Evolutionary conservation across 208 protist genomes (phyloP), one percentile per base, ranked within the genome.

Genomic region (Naegleria lovaniensis): DNA sequence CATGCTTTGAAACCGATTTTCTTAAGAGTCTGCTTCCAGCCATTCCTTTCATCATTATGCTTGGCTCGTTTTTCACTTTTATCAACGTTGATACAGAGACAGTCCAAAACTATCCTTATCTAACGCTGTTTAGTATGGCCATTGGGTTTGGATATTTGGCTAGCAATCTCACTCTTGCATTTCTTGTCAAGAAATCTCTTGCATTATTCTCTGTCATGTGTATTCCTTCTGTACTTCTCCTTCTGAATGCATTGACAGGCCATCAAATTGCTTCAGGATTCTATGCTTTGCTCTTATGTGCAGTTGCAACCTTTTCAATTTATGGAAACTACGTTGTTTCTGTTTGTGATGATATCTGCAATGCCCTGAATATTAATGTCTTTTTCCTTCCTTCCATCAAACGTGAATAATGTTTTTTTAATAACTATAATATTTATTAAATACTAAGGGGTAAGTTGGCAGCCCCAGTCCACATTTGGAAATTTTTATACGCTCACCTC

Each of bases 121-220:
- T 58, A 39, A 58, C 55, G 16, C 15, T 88, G 16, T 39, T 58
- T 58, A 25, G 41, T 39, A 39, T 22, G 19, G 85, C 41, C 33
- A 16, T 88, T 7, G 19, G 41, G 38, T 88, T 88, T 58, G 85
- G 85, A 58, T 88, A 88, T 39, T 58, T 88, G 19, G 85, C 85
- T 22, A 39, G 25, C 38, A 88, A 88, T 15, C 9, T 88, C 0
- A 88, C 85, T 38, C 43, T 88, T 40, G 9, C 85, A 38, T 88
- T 39, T 29, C n/a, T 88, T n/a, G 9, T 88, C 13, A 88, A 88
- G n/a, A 58, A 29, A 58, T 15, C 83, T 16, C 83, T 87, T 29
- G 22, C 25, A 13, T 38, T 6, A 1, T 52, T n/a, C 15, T 88
- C 85, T n/a, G 22, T 59, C 15, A 38, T 36, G 6, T 58, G 43